phyloP scores from a whole-genome alignment of 257 asterid genomes.

The Penstemon eatonii region DNA sequence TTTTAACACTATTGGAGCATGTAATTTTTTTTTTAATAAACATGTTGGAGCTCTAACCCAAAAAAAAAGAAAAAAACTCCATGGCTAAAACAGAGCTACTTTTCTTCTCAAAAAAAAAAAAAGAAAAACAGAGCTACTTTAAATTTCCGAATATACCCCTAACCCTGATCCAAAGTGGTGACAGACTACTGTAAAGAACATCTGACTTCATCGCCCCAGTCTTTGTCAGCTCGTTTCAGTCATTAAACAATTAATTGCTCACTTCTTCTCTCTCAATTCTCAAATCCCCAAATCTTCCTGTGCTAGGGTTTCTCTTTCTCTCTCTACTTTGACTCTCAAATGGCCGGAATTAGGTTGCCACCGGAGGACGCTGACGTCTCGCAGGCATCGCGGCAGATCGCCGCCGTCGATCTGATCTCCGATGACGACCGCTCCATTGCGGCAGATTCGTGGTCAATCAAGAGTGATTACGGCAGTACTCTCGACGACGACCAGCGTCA shows the following conservation, averaged over 20 bases:
- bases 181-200: constrained; percentile 27
- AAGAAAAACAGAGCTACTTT: too few species aligned
- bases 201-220: constrained; percentile 29
- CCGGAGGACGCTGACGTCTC: constrained; percentile 78
- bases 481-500: constrained; percentile 99
- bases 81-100: too few species aligned
- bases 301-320: constrained; percentile 41
- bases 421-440: constrained; percentile 96
- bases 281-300: constrained; percentile 29
- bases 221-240: constrained; percentile 32
- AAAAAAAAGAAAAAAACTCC: too few species aligned
- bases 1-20: too few species aligned
- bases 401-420: constrained; percentile 80
- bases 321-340: constrained; percentile 25
- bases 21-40: too few species aligned
- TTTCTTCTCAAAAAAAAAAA: too few species aligned
- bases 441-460: constrained; percentile 97
- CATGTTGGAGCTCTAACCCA: too few species aligned
- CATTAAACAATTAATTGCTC: constrained; percentile 6
- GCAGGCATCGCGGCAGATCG: constrained; percentile 62
- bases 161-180: constrained; percentile 42
- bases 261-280: constrained; percentile 18
- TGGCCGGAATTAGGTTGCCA: constrained; percentile 88
- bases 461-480: constrained; percentile 98
- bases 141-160: constrained; percentile 34